Conservation (phyloP, 495 filamentous ascomycete genomes). For the Aspergillus egyptiacus region DNA sequence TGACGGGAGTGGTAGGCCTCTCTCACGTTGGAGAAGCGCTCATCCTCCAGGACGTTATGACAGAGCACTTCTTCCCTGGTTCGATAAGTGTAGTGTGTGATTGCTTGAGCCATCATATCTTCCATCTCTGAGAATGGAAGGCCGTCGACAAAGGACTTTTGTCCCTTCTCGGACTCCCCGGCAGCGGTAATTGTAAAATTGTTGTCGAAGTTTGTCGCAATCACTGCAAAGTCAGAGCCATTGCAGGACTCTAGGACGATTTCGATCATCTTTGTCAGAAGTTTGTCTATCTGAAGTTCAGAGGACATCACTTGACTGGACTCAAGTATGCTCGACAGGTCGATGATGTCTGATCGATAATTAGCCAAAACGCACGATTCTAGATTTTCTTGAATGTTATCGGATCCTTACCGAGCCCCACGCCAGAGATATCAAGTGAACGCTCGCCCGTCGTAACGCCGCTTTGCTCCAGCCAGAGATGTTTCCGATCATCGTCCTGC, state of each 20-base stretch:
- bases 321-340: conserved; percentile 78
- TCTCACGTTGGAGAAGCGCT: conserved; percentile 77
- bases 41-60: conserved; percentile 75
- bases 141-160: conserved; percentile 49
- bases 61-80: conserved; percentile 81
- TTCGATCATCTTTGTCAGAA: conserved; percentile 83
- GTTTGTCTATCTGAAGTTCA: conserved; percentile 74
- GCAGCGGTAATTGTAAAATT: conserved; percentile 73
- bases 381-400: not conserved
- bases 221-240: conserved; percentile 70
- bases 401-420: conserved; percentile 32
- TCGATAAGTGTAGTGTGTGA: conserved; percentile 74
- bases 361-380: conserved; percentile 13
- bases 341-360: conserved; percentile 62
- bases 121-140: conserved; percentile 58
- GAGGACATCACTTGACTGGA: conserved; percentile 89
- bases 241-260: conserved; percentile 84
- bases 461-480: conserved; percentile 72
- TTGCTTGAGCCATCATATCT: conserved; percentile 67
- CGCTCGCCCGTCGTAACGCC: conserved; percentile 29
- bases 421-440: conserved; percentile 40
- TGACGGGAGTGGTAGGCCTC: conserved; percentile 64
- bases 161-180: conserved; percentile 61
- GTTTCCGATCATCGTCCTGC: conserved; percentile 56
- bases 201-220: conserved; percentile 68